phyloP scores from a whole-genome alignment of 306 rosid genomes.

The Astragalus glycyphyllos region DNA sequence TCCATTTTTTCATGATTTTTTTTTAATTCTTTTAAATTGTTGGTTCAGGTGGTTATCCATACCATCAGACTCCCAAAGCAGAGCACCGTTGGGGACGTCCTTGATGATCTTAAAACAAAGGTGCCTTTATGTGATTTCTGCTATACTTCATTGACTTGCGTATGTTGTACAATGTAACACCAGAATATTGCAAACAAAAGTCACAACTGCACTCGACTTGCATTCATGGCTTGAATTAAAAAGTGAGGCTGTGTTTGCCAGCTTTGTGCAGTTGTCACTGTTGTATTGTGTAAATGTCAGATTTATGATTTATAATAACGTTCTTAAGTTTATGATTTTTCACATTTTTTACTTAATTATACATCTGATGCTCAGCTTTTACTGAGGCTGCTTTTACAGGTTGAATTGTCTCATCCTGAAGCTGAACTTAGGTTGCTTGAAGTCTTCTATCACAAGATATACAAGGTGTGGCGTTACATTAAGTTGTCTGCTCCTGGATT shows the following conservation, averaged over 20 bases:
- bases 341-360: not conserved
- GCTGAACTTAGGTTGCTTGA: constrained; percentile 94
- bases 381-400: constrained; percentile 61
- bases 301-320: not conserved
- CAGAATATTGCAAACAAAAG: not conserved
- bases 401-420: constrained; percentile 76
- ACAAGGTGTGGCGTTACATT: constrained; percentile 63
- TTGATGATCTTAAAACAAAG: constrained; percentile 84
- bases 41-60: constrained; percentile 76
- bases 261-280: constrained; percentile 28
- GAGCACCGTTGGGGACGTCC: constrained; percentile 90
- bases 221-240: constrained; percentile 32
- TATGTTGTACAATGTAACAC: constrained; percentile 24
- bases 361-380: constrained; percentile 17
- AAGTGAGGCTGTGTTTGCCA: constrained; percentile 19
- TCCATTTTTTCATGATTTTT: not conserved
- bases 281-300: constrained; percentile 6
- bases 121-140: constrained; percentile 43
- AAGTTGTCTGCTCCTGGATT: constrained; percentile 32
- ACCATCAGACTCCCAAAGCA: constrained; percentile 87
- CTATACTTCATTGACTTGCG: constrained; percentile 1
- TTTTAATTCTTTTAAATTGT: not conserved
- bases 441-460: constrained; percentile 92
- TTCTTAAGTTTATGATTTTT: constrained; percentile 15
- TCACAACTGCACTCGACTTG: not conserved